Percentiles rank a stretch among this genome's conserved stretches.
Evolutionary conservation across 495 filamentous ascomycete genomes (phyloP).

Genomic region (Corynascus novoguineensis): DNA sequence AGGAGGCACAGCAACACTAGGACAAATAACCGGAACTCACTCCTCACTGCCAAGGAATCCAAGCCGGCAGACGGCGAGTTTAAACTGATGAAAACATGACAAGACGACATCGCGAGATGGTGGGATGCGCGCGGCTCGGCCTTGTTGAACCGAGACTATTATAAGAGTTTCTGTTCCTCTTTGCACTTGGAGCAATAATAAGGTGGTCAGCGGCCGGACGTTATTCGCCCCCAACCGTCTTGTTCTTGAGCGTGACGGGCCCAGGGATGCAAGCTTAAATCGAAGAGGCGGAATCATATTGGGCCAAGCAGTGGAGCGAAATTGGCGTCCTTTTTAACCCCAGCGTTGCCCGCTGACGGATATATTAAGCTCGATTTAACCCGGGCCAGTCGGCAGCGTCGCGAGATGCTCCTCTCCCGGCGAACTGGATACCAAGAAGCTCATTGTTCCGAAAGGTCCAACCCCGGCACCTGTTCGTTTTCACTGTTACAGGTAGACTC

Average conservation of each 20-base stretch:
- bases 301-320: neutral
- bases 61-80: too few species aligned
- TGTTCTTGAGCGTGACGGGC: neutral
- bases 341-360: constrained; percentile 26
- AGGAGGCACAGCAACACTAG: too few species aligned
- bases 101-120: neutral
- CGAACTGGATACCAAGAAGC: constrained; percentile 21
- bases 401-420: constrained; percentile 17
- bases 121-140: neutral
- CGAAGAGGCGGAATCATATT: neutral
- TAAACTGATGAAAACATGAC: too few species aligned
- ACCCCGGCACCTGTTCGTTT: constrained; percentile 11
- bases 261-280: constrained; percentile 4
- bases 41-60: neutral
- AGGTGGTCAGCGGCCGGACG: neutral
- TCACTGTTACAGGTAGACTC: neutral
- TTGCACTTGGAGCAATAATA: too few species aligned
- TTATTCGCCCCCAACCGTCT: neutral
- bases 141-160: neutral
- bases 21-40: neutral
- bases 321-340: constrained; percentile 26
- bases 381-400: constrained; percentile 34
- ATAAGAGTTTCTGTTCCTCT: too few species aligned
- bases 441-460: neutral
- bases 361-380: constrained; percentile 19